Evolutionary conservation across 2,329 filamentous ascomycete genomes (phyloP).

Genomic region (Fusarium scirpi): DNA sequence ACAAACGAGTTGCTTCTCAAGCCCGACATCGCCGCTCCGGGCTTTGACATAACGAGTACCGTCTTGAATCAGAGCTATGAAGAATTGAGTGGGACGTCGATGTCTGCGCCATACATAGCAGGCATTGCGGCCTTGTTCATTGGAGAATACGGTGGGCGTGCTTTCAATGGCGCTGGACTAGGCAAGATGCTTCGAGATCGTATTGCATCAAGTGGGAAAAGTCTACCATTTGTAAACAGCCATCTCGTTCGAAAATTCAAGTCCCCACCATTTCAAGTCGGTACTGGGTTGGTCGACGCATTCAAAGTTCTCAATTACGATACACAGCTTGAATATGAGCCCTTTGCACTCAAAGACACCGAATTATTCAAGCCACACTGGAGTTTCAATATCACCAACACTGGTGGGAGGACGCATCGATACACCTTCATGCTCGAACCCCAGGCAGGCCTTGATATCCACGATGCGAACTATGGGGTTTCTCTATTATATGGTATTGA

Average conservation of each 20-base stretch:
- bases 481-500: constrained; percentile 44
- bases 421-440: constrained; percentile 58
- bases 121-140: constrained; percentile 63
- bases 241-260: constrained; percentile 39
- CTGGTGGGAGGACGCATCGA: constrained; percentile 52
- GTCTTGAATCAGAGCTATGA: constrained; percentile 58
- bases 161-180: constrained; percentile 52
- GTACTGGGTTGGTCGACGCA: constrained; percentile 62
- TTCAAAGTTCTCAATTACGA: constrained; percentile 58
- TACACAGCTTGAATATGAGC: constrained; percentile 54
- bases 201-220: constrained; percentile 52
- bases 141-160: constrained; percentile 56
- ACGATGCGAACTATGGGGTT: constrained; percentile 49
- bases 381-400: constrained; percentile 58
- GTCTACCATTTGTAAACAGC: constrained; percentile 49
- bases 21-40: constrained; percentile 63
- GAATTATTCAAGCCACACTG: constrained; percentile 55
- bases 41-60: constrained; percentile 63
- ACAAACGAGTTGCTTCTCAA: constrained; percentile 64
- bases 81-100: constrained; percentile 65
- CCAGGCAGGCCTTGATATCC: constrained; percentile 55
- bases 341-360: constrained; percentile 64
- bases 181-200: constrained; percentile 51
- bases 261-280: constrained; percentile 56
- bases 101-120: constrained; percentile 67